These are phyloP conservation scores for Letharia columbiana DNA, from an alignment of 495 filamentous ascomycete genomes.

Conservation along the genomic window DNA sequence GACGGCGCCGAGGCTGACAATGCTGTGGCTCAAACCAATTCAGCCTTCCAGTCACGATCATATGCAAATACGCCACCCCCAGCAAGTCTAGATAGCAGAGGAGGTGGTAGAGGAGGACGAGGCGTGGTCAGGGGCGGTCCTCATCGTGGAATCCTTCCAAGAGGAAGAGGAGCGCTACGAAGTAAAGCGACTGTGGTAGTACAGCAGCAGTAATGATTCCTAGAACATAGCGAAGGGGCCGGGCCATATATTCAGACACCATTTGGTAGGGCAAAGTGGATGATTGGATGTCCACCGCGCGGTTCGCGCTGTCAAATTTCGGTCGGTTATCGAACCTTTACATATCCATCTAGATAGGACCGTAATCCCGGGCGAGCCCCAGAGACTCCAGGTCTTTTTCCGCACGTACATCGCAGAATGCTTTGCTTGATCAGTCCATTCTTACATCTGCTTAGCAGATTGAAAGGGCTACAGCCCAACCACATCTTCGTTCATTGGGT, in stretches of 20 bases:
- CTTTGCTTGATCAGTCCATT: not conserved
- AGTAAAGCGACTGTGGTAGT: constrained; percentile 19
- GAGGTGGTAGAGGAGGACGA: constrained; percentile 48
- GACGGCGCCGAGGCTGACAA: constrained; percentile 42
- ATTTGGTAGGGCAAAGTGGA: not conserved
- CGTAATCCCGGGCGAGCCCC: not conserved
- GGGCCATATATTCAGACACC: not conserved
- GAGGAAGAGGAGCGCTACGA: constrained; percentile 17
- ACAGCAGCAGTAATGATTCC: constrained; percentile 18
- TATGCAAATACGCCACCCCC: constrained; percentile 79
- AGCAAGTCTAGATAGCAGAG: constrained; percentile 47
- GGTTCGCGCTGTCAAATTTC: not conserved
- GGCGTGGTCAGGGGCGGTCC: constrained; percentile 34
- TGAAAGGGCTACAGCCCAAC: not conserved
- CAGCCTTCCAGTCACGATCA: constrained; percentile 47
- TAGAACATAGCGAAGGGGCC: not conserved
- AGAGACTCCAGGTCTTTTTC: not conserved
- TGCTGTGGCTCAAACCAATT: constrained; percentile 44
- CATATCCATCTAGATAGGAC: not conserved
- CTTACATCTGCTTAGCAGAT: not conserved
- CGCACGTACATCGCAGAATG: not conserved
- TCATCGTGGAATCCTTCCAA: constrained; percentile 24
- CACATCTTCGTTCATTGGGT: not conserved
- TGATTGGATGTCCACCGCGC: not conserved
- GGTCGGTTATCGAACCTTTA: not conserved